phyloP scores from a whole-genome alignment of 2,329 filamentous ascomycete genomes.

The Aspergillus unguis region DNA sequence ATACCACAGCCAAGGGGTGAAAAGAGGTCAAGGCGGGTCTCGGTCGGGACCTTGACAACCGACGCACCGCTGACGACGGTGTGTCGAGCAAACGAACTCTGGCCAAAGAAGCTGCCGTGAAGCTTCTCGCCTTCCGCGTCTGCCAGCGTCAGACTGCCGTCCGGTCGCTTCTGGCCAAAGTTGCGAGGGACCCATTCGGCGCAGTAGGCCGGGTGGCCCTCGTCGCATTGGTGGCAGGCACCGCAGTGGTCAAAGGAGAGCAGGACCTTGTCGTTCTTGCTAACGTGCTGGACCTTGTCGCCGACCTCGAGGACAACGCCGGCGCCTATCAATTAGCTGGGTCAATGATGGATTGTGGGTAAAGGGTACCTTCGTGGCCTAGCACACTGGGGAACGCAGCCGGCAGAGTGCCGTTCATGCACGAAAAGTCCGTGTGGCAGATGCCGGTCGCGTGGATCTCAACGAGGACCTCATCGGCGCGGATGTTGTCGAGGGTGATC shows the following conservation, averaged over 20 bases:
- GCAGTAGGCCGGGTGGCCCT: constrained; percentile 21
- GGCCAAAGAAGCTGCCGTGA: constrained; percentile 36
- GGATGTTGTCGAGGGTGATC: constrained; percentile 4
- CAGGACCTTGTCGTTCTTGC: constrained; percentile 44
- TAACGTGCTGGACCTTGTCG: constrained; percentile 39
- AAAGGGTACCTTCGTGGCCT: constrained; percentile 20
- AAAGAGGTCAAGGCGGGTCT: constrained; percentile 18
- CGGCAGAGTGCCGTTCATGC: constrained; percentile 21
- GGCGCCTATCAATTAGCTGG: constrained; percentile 35
- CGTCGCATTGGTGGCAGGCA: constrained; percentile 15
- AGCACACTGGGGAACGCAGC: constrained; percentile 16
- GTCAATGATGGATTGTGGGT: background rate
- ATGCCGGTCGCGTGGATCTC: constrained; percentile 34
- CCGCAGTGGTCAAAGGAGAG: constrained; percentile 22
- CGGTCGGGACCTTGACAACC: constrained; percentile 25
- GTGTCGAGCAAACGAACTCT: constrained; percentile 30
- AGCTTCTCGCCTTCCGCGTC: constrained; percentile 9
- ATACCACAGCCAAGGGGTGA: constrained; percentile 29
- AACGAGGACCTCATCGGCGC: constrained; percentile 28
- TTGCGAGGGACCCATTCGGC: constrained; percentile 11
- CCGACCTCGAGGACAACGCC: constrained; percentile 50
- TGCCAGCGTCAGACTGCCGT: constrained; percentile 6
- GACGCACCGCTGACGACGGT: constrained; percentile 20
- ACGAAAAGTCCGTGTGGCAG: constrained; percentile 36
- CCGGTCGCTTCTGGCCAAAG: constrained; percentile 16